These are phyloP conservation scores for Cystobasidiaceae sp. DNA, from an alignment of 1,284 basidiomycete genomes.

Conservation along the genomic window DNA sequence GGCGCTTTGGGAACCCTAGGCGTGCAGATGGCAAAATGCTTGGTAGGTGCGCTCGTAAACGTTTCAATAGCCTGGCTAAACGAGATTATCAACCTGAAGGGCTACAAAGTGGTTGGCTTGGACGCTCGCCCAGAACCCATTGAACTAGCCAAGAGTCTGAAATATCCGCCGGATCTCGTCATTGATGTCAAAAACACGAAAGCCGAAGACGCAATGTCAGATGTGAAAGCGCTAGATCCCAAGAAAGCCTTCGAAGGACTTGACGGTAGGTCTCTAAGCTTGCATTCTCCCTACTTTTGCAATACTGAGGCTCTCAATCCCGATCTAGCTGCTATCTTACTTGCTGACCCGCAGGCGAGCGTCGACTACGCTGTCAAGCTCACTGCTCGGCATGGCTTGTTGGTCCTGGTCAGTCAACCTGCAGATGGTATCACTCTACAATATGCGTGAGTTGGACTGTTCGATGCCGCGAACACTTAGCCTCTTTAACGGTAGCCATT, in stretches of 20 bases:
- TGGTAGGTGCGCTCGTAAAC: conserved; percentile 5
- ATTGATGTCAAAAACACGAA: conserved; percentile 29
- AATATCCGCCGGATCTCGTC: conserved; percentile 33
- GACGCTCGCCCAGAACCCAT: conserved; percentile 38
- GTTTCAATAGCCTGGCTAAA: neutral
- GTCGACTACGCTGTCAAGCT: conserved; percentile 36
- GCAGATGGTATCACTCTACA: conserved; percentile 28
- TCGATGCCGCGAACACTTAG: too few species aligned
- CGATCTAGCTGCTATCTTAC: conserved; percentile 34
- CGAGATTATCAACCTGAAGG: conserved; percentile 15
- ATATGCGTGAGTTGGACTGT: neutral
- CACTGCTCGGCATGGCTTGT: conserved; percentile 36
- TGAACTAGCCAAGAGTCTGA: conserved; percentile 34
- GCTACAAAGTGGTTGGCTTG: conserved; percentile 37
- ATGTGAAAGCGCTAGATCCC: conserved; percentile 2
- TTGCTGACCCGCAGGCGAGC: conserved; percentile 37
- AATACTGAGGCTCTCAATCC: neutral
- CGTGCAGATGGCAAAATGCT: conserved; percentile 39
- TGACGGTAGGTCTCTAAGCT: conserved; percentile 1
- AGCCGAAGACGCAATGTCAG: conserved; percentile 8
- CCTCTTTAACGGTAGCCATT: neutral
- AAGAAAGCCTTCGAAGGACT: conserved; percentile 22
- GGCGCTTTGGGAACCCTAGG: conserved; percentile 39
- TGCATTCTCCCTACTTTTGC: neutral
- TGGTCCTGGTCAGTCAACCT: conserved; percentile 38